phyloP scores from a whole-genome alignment of 345 rosid species.

The Physaria fendleri region DNA sequence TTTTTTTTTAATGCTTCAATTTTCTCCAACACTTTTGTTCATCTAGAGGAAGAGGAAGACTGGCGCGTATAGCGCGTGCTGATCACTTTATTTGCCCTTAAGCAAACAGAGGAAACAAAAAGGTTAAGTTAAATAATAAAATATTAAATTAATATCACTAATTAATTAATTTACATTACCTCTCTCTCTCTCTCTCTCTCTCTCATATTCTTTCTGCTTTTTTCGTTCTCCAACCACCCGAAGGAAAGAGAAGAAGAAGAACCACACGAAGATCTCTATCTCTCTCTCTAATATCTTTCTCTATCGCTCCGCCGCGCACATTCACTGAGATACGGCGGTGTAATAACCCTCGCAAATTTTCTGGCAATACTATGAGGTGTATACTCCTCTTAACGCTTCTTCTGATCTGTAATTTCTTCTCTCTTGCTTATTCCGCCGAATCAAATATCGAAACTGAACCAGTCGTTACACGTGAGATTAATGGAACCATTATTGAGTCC shows the following conservation, averaged over 20 bases:
- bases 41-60: no score
- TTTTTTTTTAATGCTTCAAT: no score
- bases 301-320: conserved; percentile 9
- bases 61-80: no score
- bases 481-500: conserved; percentile 31
- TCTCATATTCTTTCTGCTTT: conserved; percentile 21
- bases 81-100: no score
- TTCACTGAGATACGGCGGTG: conserved; percentile 22
- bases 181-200: not conserved
- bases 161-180: not conserved
- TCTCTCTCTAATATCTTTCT: not conserved
- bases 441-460: conserved; percentile 29
- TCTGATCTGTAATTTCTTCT: conserved; percentile 37
- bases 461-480: conserved; percentile 26
- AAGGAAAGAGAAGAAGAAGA: conserved; percentile 19
- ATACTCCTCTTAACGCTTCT: conserved; percentile 17
- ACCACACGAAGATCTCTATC: conserved; percentile 22
- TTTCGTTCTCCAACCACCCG: conserved; percentile 35
- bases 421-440: conserved; percentile 32
- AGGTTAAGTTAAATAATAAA: no score
- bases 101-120: no score
- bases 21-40: no score
- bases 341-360: not conserved
- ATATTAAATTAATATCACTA: not conserved
- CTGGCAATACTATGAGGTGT: conserved; percentile 27